Base-by-base conservation (phyloP, 2,329 filamentous ascomycete species). In the Curvularia verruculosa region DNA sequence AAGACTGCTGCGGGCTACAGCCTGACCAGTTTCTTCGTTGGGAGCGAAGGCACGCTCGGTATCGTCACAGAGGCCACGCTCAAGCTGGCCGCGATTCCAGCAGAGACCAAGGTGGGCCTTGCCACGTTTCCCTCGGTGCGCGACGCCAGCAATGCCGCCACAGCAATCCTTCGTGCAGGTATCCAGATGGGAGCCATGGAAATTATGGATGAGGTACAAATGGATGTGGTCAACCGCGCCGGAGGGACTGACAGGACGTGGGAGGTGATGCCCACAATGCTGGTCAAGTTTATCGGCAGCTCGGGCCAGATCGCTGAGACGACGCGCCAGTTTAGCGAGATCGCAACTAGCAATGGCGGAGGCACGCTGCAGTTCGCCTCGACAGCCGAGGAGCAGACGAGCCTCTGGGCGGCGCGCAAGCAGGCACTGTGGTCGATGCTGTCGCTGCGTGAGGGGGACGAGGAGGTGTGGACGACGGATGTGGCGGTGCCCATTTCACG, bases 1-100 rank as follows among this genome's bases (percentile, higher is more conserved):
- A 97, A 96, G 82, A 93, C 89, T 70, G 92, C 89, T 54, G 93
- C 93, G 31, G 93, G 93, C 24, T 97, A 97, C 78, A 92, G 96
- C 75, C 84, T 97, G 49, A 96, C 92, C 2, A 89, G 89, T 69
- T 84, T 96, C 57, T 95, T 96, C 77, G 89, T 96, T 75, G 93
- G 93, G 41, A 92, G 89, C 66, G 93, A 97, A 80, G 93, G 93
- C 45, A 97, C 93, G 0, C 85, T 97, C 1, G 93, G 93, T 8
- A 84, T 97, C 13, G 90, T 96, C 37, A 96, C 93, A 0, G 93
- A 97, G 80, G 93, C 92, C 4, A 93, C 89, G 2, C 82, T 97
- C 67, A 96, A 96, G 79, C 82, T 97, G 39, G 92, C 91, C 0
- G 89, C 92, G 21, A 89, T 88, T 72, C 92, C 93, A 1, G 86